Evolutionary conservation across 2,329 filamentous ascomycete species (phyloP).

Genomic region (Ceratocystis alfenasii): DNA sequence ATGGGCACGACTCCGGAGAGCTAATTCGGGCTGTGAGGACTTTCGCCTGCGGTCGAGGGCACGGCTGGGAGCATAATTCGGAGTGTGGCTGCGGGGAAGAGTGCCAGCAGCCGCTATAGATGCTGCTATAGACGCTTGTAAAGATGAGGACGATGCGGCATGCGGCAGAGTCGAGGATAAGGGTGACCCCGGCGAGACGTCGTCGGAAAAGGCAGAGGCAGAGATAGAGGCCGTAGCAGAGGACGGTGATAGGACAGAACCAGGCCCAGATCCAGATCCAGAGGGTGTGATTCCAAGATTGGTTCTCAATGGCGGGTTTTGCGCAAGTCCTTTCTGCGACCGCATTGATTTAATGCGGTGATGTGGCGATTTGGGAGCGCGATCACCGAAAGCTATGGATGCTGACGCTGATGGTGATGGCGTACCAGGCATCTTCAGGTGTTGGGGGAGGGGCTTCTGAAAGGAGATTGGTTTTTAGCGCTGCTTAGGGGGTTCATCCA

Average conservation of each 20-base stretch:
- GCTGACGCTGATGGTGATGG: background rate
- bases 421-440: slow-evolving; percentile 13
- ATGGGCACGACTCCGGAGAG: slow-evolving; percentile 44
- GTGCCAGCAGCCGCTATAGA: slow-evolving; percentile 31
- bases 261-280: background rate
- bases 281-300: background rate
- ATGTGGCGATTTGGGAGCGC: slow-evolving; percentile 10
- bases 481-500: background rate
- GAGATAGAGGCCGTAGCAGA: slow-evolving; percentile 5
- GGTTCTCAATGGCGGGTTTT: background rate
- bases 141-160: slow-evolving; percentile 8
- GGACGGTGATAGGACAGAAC: slow-evolving; percentile 6
- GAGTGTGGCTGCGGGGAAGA: slow-evolving; percentile 47
- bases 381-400: slow-evolving; percentile 11
- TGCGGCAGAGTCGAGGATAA: slow-evolving; percentile 8
- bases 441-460: background rate
- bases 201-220: slow-evolving; percentile 9
- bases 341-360: slow-evolving; percentile 20
- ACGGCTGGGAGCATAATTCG: slow-evolving; percentile 48
- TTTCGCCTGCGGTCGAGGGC: slow-evolving; percentile 42
- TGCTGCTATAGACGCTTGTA: slow-evolving; percentile 23
- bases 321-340: slow-evolving; percentile 11
- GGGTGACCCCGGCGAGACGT: background rate
- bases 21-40: slow-evolving; percentile 41
- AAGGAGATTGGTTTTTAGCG: background rate